Percentiles rank a stretch among this genome's conserved stretches.
phyloP scores from a whole-genome alignment of 176 grass and related monocot genomes.

The Aegilops sharonensis region DNA sequence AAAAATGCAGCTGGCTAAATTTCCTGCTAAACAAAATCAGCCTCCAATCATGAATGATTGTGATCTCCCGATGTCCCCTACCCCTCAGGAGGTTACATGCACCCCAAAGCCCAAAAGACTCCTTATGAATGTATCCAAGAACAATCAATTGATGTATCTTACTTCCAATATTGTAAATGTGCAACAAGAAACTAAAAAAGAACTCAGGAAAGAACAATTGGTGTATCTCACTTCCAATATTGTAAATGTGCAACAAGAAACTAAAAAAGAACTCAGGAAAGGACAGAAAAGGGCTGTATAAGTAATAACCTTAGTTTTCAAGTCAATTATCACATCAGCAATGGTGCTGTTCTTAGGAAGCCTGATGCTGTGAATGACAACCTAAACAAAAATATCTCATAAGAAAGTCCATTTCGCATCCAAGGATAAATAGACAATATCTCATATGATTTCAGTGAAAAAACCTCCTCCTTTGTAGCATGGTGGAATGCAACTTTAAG shows the following conservation, averaged over 20 bases:
- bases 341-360: slow-evolving; percentile 94
- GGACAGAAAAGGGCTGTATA: neutral
- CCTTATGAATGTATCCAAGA: neutral
- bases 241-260: neutral
- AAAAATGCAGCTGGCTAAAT: neutral
- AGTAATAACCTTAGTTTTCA: slow-evolving; percentile 80
- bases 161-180: neutral
- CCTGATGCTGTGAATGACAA: slow-evolving; percentile 80
- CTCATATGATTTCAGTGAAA: slow-evolving; percentile 17
- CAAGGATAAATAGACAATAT: slow-evolving; percentile 21
- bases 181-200: neutral
- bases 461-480: slow-evolving; percentile 90
- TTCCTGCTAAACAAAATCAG: neutral
- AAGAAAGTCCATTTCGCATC: slow-evolving; percentile 31
- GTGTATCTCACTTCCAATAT: neutral
- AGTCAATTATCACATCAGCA: slow-evolving; percentile 77
- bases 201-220: neutral
- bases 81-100: neutral
- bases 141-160: neutral
- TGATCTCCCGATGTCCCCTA: neutral
- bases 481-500: slow-evolving; percentile 98
- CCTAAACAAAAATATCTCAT: slow-evolving; percentile 44
- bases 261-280: neutral
- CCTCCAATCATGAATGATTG: neutral
- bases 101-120: slow-evolving; percentile 1